phyloP scores from a whole-genome alignment of 495 filamentous ascomycete species.

The Chaetomium fimeti region DNA sequence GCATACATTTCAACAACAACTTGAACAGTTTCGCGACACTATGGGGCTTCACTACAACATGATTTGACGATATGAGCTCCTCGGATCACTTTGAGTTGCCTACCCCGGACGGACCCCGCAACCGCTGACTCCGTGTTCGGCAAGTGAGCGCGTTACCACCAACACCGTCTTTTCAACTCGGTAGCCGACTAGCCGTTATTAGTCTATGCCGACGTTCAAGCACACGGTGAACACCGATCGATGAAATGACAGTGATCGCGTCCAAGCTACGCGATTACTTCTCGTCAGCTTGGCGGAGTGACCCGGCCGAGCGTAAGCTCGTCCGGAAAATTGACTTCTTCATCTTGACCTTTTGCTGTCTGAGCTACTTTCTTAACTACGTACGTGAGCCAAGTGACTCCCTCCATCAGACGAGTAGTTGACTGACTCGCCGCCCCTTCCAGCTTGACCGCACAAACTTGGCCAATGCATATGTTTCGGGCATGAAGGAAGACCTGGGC shows the following conservation, averaged over 20 bases:
- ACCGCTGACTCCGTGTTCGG: not conserved
- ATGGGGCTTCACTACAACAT: too few relatives aligned
- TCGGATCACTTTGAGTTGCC: too few relatives aligned
- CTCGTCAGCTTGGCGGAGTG: not conserved
- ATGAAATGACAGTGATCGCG: not conserved
- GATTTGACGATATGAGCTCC: too few relatives aligned
- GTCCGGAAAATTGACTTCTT: conserved; percentile 63
- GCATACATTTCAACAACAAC: too few relatives aligned
- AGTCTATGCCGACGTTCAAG: not conserved
- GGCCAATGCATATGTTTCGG: conserved; percentile 63
- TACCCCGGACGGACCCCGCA: too few relatives aligned
- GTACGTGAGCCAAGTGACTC: conserved; percentile 34
- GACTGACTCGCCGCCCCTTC: not conserved
- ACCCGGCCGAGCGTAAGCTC: conserved; percentile 46
- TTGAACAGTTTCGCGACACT: too few relatives aligned
- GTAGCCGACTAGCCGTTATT: not conserved
- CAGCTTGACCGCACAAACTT: conserved; percentile 59
- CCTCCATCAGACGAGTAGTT: not conserved
- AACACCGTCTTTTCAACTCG: not conserved
- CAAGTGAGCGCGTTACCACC: not conserved
- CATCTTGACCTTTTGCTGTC: conserved; percentile 63
- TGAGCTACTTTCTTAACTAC: conserved; percentile 56
- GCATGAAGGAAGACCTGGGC: conserved; percentile 62
- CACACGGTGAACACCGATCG: too few relatives aligned
- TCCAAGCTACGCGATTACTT: conserved; percentile 17